Evolutionary conservation across 1,139 yeast genomes (phyloP).

Genomic region (Yamadazyma sp.): DNA sequence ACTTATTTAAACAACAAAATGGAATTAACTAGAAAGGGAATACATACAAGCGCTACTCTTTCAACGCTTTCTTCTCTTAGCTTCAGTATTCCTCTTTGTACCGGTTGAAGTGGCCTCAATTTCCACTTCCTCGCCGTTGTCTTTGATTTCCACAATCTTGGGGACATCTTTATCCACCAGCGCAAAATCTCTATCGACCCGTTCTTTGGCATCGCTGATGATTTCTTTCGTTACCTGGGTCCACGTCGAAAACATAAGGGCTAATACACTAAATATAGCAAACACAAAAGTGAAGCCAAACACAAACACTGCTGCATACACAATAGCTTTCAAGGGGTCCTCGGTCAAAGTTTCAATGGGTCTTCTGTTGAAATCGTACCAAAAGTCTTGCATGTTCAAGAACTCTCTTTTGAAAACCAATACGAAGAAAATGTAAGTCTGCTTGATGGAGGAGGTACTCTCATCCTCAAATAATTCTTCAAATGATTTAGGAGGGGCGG

Average conservation of each 20-base stretch:
- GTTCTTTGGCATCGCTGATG: conserved; percentile 10
- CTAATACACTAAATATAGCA: conserved; percentile 39
- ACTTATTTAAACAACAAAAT: conserved; percentile 58
- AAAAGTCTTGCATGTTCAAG: conserved; percentile 29
- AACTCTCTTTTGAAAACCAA: conserved; percentile 23
- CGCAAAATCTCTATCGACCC: conserved; percentile 6
- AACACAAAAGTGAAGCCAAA: conserved; percentile 38
- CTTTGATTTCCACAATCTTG: conserved; percentile 17
- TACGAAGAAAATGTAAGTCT: conserved; percentile 22
- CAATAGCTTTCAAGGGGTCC: conserved; percentile 50
- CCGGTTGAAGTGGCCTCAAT: conserved; percentile 1
- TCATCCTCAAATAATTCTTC: conserved; percentile 37
- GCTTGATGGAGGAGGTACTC: conserved; percentile 16
- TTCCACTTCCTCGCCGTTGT: conserved; percentile 7
- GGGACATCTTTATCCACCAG: conserved; percentile 9
- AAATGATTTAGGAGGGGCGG: conserved; percentile 39
- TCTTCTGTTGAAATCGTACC: conserved; percentile 35
- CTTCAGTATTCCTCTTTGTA: conserved; percentile 1
- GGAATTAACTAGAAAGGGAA: conserved; percentile 15
- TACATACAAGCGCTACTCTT: not conserved
- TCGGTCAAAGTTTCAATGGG: conserved; percentile 43
- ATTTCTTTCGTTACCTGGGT: conserved; percentile 21
- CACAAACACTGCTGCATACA: conserved; percentile 44
- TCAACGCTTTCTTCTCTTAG: conserved; percentile 8
- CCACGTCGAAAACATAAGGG: conserved; percentile 20